Evolutionary conservation across 495 filamentous ascomycete genomes (phyloP), one percentile per base, ranked within the genome.

Genomic region (Tuber magnatum): DNA sequence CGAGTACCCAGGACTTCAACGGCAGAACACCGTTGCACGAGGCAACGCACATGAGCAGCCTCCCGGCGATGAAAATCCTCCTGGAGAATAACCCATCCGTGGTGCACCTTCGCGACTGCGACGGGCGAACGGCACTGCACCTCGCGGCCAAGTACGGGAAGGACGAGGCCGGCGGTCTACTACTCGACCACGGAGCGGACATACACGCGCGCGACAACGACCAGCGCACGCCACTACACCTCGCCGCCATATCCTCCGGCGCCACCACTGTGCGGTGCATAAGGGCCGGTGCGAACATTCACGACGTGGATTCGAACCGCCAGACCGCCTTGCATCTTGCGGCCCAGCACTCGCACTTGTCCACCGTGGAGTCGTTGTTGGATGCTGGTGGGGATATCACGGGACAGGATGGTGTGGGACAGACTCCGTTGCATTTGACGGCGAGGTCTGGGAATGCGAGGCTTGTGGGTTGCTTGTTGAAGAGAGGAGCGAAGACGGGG

Each of bases 21-120:
- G 56, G 38, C 1, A 72, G 28, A 10, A 80, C 77, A 24, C 70
- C 75, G 16, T 72, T 80, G 65, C 79, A 80, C 7, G 69, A 71
- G 3, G 79, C 79, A 41, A 73, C 78, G 5, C 51, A 72, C 39
- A 74, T 51, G 16, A 75, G 79, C 12, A 42, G 35, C 10, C 9
- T 28, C n/a, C 32, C 28, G 28, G 41, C 76, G 38, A 65, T 76
- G 14, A 51, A 51, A 44, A 28, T 76, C 14, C 71, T 83, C 8
- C 69, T 83, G 3, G 65, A 75, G 3, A 24, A 80, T 71, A 73
- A 2, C 75, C 78, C 20, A 22, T 76, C 32, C 46, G 70, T n/a
- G 71, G 71, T 28, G 70, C 73, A 39, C 40, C 12, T 65, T n/a
- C 56, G 4, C 39, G 35, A 77, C 28, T 39, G 44, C 7, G 9